Conservation (phyloP, 495 filamentous ascomycete species). For the Lindgomyces ingoldianus region DNA sequence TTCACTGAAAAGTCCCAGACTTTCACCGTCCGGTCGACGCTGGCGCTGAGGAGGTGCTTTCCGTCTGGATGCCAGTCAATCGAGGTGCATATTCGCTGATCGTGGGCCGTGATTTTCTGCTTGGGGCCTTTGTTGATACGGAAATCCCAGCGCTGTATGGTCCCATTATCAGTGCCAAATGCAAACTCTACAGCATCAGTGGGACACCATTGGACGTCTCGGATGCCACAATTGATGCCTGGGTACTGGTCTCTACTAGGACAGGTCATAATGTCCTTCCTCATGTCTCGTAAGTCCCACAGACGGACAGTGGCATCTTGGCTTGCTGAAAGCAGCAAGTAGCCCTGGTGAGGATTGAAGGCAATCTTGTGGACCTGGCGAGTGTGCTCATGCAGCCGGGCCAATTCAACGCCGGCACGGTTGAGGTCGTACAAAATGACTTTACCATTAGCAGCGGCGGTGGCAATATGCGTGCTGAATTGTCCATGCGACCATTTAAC, state of each 20-base stretch:
- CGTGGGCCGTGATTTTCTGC: constrained; percentile 81
- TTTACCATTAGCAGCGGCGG: constrained; percentile 81
- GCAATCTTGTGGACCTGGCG: constrained; percentile 91
- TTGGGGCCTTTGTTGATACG: constrained; percentile 59
- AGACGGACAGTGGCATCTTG: constrained; percentile 88
- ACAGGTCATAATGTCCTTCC: constrained; percentile 52
- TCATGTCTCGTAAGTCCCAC: constrained; percentile 68
- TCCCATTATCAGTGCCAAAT: constrained; percentile 83
- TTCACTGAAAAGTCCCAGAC: constrained; percentile 90
- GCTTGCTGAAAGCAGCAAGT: constrained; percentile 80
- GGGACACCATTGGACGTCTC: constrained; percentile 87
- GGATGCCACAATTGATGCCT: constrained; percentile 74
- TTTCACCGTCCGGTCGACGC: constrained; percentile 78
- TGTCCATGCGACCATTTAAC: constrained; percentile 79
- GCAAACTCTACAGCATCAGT: constrained; percentile 84
- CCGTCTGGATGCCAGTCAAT: constrained; percentile 98
- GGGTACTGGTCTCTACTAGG: constrained; percentile 57
- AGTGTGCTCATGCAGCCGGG: constrained; percentile 79
- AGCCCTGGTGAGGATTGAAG: constrained; percentile 79
- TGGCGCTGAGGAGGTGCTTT: constrained; percentile 81
- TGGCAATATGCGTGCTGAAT: constrained; percentile 70
- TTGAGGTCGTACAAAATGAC: constrained; percentile 85
- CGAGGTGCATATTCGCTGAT: constrained; percentile 67
- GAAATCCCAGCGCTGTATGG: constrained; percentile 71
- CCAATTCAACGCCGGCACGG: constrained; percentile 69